Percentiles rank a stretch among this genome's conserved stretches.
These are phyloP conservation scores for Komagataella kurtzmanii DNA, from an alignment of 805 yeast genomes.

Conservation along the genomic window DNA sequence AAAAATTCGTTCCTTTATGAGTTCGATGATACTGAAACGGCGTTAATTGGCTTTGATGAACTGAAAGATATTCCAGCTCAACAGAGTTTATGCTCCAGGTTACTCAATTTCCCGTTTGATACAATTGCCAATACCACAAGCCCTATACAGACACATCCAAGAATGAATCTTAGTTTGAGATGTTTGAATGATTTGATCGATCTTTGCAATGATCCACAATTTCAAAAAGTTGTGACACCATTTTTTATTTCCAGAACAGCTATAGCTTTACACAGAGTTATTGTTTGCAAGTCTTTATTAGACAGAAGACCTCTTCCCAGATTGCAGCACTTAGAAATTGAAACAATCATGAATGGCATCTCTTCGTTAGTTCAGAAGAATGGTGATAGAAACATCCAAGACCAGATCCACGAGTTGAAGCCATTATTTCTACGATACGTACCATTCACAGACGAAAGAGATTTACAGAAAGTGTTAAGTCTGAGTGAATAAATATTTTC, in stretches of 20 bases:
- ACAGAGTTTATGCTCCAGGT: slow-evolving; percentile 19
- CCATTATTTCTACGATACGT: not conserved
- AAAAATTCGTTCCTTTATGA: slow-evolving; percentile 44
- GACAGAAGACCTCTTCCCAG: slow-evolving; percentile 53
- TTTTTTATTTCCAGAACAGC: slow-evolving; percentile 46
- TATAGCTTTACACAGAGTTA: slow-evolving; percentile 45
- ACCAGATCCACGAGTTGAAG: not conserved
- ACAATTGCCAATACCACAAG: slow-evolving; percentile 54
- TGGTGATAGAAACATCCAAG: not conserved
- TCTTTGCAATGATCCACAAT: slow-evolving; percentile 11
- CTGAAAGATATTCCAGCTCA: slow-evolving; percentile 6
- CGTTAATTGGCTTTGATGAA: not conserved
- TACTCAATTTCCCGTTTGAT: slow-evolving; percentile 29
- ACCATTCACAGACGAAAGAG: not conserved
- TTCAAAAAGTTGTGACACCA: slow-evolving; percentile 21
- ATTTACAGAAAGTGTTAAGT: not conserved
- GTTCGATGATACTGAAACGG: slow-evolving; percentile 37
- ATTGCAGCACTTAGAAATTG: slow-evolving; percentile 53
- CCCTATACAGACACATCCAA: slow-evolving; percentile 21
- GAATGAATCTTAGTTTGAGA: slow-evolving; percentile 32
- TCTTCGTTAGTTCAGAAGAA: not conserved
- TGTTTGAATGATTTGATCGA: slow-evolving; percentile 43
- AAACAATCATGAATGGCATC: slow-evolving; percentile 29
- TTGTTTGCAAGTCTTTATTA: slow-evolving; percentile 48
- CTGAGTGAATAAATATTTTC: not conserved